Evolutionary conservation across 495 filamentous ascomycete species (phyloP), one percentile per base, ranked within the genome.

Genomic region (Penicillium waksmanii): DNA sequence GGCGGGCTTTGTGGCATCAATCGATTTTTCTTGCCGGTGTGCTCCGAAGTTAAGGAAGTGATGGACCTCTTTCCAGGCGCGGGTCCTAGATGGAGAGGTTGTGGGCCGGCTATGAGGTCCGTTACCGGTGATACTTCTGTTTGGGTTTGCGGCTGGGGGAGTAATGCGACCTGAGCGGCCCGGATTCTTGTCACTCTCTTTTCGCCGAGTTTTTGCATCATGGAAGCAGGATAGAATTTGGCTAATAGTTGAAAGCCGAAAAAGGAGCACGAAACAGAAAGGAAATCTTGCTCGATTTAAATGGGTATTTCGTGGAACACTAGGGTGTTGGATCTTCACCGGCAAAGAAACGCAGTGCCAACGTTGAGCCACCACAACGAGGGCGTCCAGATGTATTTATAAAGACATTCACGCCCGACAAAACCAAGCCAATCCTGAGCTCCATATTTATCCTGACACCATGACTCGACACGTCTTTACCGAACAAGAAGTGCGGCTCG

Each of bases 21-120:
- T 44, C 23, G 15, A 17, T 55, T 61, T 34, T 49, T 55, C 46
- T 61, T 65, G 10, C 31, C 23, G 23, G 38, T n/a, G 48, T 42
- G 38, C 56, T 57, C 62, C 31, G 27, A 34, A 25, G 40, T 11
- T 42, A 27, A 42, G 33, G 47, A 25, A 18, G 34, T 10, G 11
- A 46, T 5, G 19, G 18, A n/a, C 25, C 55, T 57, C 40, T 60
- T 60, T 4, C 12, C 36, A 31, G 21, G 42, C 19, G 10, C 33
- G 3, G 17, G 35, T 2, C 15, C 13, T n/a, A 33, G 35, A 34
- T 17, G 35, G 18, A 42, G 51, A 23, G 33, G 51, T 21, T 36
- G 18, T 53, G 51, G 51, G 8, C 18, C 38, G 17, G 38, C 19
- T 35, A 23, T 42, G 13, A 35, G 21, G 18, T 42, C 17, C 9